Base-by-base conservation (phyloP, 768 basidiomycete genomes). In the Termitomyces heimii region DNA sequence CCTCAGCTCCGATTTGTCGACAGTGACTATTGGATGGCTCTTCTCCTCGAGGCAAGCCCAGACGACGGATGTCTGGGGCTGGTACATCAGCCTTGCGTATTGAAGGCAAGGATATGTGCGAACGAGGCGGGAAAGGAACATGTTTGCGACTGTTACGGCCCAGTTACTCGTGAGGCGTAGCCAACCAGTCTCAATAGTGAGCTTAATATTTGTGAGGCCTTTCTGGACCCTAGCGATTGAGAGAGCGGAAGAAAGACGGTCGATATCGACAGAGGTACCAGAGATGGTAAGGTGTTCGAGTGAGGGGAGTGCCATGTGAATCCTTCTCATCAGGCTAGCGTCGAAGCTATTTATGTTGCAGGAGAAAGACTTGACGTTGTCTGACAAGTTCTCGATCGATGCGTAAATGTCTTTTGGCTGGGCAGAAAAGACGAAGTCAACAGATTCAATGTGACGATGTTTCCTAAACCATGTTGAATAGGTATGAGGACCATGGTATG, bases 261-360 rank as follows among this genome's bases (percentile, higher is more conserved):
- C 56, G 26, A 64, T 58, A 16, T 64, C 61, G n/a, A 64, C 50
- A 2, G 59, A 57, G 13, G 47, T 44, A 18, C 63, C 61, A 7
- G 63, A 60, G 45, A 64, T 57, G 51, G 59, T 22, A 29, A 64
- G 55, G 31, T 64, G 57, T 26, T 58, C 59, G 24, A 64, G 61
- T 6, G 59, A 53, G 18, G 61, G 63, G 47, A 62, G 57, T 26
- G 53, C 22, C 14, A 26, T 53, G 42, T 64, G 63, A 18, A 64
- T 62, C n/a, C 59, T 56, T 37, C 44, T 29, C 20, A 64, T 49
- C 16, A 64, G 57, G 5, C 32, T 28, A 20, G 47, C 53, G 29
- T 62, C 57, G 0, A 64, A 39, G 44, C 47, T 35, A 40, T 61
- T 37, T 7, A 64, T 47, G 26, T 51, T 60, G 53, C 61, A 64